Evolutionary conservation across 352 stramenopile genomes (phyloP), one percentile per base, ranked within the genome.

Genomic region (Plasmopara halstedii): DNA sequence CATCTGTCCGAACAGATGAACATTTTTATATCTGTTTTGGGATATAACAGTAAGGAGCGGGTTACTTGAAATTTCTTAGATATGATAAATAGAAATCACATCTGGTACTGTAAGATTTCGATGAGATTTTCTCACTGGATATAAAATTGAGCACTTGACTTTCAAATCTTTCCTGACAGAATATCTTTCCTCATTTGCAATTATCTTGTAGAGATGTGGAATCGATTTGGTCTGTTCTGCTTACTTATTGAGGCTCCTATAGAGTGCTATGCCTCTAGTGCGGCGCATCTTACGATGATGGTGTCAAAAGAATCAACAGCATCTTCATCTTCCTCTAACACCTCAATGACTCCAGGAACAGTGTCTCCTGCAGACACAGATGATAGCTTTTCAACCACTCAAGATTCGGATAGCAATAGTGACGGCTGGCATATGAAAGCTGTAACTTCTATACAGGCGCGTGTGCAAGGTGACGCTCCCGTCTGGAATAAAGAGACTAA

Each of bases 391-490:
- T 29, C 25, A 29, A 29, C 25, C 11, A 29, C 7, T 11, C 25
- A 29, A 29, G 25, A 29, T 10, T 29, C 31, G 7, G 31, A 5
- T 7, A 39, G 23, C 20, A 40, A 15, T 36, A 63, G 39, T 48
- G 36, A 49, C 9, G 43, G 42, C 1, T 63, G 55, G 55, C 49
- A 58, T 44, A 64, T 64, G 55, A 56, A 14, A 22, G 20, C 50
- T 2, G 67, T 84, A 4, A 73, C 49, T 2, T 48, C 53, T 0
- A 45, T 86, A 14, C 72, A 84, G 20, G 70, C 56, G 5, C 73
- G 73, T 26, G 69, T 83, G 19, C 68, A 86, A 50, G 67, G 64
- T 5, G 62, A 80, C 29, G 38, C 50, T 3, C 73, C 73, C 4
- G 51, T 62, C 14, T 77, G 59, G 62, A 56, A 70, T 14, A 47